These are phyloP conservation scores for Penicillium steckii DNA, from an alignment of 495 filamentous ascomycete genomes.

Conservation along the genomic window DNA sequence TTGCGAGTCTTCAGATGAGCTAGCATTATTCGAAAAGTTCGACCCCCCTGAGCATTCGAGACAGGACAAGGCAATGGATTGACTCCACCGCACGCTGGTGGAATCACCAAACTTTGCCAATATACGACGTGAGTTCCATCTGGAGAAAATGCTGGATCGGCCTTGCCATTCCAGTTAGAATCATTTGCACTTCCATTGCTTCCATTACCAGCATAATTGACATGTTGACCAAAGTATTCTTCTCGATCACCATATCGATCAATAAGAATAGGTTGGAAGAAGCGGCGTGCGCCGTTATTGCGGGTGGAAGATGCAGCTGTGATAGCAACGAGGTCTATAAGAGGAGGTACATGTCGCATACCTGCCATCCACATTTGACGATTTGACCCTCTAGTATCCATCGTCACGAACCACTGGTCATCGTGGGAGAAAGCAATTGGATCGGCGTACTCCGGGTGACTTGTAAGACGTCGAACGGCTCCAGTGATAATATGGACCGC, in stretches of 20 bases:
- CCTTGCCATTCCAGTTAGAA: slow-evolving; percentile 24
- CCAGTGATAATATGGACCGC: slow-evolving; percentile 21
- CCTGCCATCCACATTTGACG: slow-evolving; percentile 26
- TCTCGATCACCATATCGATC: slow-evolving; percentile 19
- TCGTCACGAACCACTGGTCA: slow-evolving; percentile 18
- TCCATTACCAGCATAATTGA: slow-evolving; percentile 19
- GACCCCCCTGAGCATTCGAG: slow-evolving; percentile 16
- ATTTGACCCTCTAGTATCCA: slow-evolving; percentile 21
- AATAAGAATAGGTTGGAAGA: slow-evolving; percentile 23
- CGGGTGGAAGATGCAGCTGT: slow-evolving; percentile 17
- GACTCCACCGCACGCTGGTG: slow-evolving; percentile 16
- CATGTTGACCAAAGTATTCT: slow-evolving; percentile 22
- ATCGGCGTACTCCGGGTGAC: slow-evolving; percentile 25
- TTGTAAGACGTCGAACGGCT: slow-evolving; percentile 21
- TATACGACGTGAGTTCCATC: slow-evolving; percentile 23
- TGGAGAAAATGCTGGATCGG: slow-evolving; percentile 24
- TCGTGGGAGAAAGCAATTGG: slow-evolving; percentile 23
- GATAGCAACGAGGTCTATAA: slow-evolving; percentile 15
- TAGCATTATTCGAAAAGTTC: slow-evolving; percentile 19
- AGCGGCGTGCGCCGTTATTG: slow-evolving; percentile 23
- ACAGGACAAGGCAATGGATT: slow-evolving; percentile 18
- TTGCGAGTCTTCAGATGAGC: slow-evolving; percentile 9
- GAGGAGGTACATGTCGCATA: slow-evolving; percentile 19
- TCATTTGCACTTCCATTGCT: slow-evolving; percentile 19
- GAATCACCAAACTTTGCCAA: slow-evolving; percentile 12